These are phyloP conservation scores for Knoxdaviesia proteae DNA, from an alignment of 2,329 filamentous ascomycete genomes.

Conservation along the genomic window DNA sequence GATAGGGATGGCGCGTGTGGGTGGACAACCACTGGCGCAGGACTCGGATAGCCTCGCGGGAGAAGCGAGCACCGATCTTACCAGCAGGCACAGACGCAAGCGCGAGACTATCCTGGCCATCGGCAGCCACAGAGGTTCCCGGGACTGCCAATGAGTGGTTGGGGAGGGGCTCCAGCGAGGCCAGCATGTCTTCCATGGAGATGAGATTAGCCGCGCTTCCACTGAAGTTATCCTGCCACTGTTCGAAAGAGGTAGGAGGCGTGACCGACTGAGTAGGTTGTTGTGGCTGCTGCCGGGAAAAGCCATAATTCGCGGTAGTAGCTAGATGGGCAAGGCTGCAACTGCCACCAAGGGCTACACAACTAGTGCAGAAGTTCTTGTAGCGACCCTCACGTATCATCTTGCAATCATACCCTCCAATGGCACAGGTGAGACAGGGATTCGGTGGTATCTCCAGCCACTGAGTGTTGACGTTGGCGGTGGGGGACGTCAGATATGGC, in stretches of 20 bases:
- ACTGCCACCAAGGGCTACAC: slow-evolving; percentile 34
- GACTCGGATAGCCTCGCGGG: slow-evolving; percentile 57
- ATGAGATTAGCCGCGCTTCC: too few relatives aligned
- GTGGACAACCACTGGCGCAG: slow-evolving; percentile 70
- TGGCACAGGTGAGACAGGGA: slow-evolving; percentile 30
- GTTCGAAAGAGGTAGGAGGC: too few relatives aligned
- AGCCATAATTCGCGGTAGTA: slow-evolving; percentile 4
- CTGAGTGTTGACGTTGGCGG: slow-evolving; percentile 6
- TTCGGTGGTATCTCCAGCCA: slow-evolving; percentile 20
- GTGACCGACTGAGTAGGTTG: too few relatives aligned
- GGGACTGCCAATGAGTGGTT: background rate
- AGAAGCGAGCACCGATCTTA: slow-evolving; percentile 58
- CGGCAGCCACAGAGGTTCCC: slow-evolving; percentile 30
- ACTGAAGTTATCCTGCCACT: too few relatives aligned
- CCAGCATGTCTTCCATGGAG: too few relatives aligned
- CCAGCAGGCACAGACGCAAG: slow-evolving; percentile 6
- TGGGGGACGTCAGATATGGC: background rate
- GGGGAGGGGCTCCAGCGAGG: too few relatives aligned
- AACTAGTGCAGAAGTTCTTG: slow-evolving; percentile 40
- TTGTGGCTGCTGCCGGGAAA: too few relatives aligned
- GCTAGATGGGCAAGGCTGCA: slow-evolving; percentile 30
- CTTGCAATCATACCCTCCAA: slow-evolving; percentile 37
- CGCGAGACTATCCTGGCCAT: slow-evolving; percentile 36
- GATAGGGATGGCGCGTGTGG: slow-evolving; percentile 69
- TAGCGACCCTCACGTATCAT: slow-evolving; percentile 36